phyloP scores from a whole-genome alignment of 208 protist genomes.

The Acanthamoeba triangularis region DNA sequence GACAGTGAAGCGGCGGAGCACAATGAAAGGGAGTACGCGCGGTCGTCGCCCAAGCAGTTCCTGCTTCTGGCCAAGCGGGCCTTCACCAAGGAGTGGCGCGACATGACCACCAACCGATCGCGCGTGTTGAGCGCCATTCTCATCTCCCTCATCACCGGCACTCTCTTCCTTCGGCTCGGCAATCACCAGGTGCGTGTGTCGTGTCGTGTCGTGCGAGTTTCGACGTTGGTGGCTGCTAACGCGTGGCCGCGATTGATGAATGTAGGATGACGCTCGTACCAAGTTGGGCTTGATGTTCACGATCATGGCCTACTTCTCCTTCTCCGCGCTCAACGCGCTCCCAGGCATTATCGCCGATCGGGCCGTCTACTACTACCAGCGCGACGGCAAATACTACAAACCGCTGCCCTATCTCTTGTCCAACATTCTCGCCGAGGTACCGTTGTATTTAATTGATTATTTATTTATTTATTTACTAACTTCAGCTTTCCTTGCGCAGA shows the following conservation, averaged over 20 bases:
- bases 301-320: conserved; percentile 15
- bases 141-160: conserved; percentile 16
- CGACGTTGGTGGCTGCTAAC: background rate
- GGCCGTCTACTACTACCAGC: conserved; percentile 56
- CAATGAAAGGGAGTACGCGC: background rate
- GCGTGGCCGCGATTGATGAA: no score
- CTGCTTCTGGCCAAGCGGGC: background rate
- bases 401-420: conserved; percentile 60
- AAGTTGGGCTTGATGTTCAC: conserved; percentile 22
- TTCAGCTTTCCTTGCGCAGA: background rate
- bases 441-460: background rate
- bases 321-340: background rate
- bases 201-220: background rate
- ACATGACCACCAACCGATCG: conserved; percentile 6
- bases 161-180: conserved; percentile 19
- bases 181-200: conserved; percentile 34
- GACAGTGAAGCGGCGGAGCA: background rate
- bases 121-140: conserved; percentile 10
- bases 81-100: conserved; percentile 7
- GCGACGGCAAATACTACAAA: conserved; percentile 65
- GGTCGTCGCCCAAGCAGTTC: conserved; percentile 20
- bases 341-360: background rate
- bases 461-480: background rate
- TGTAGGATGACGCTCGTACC: background rate
- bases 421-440: conserved; percentile 58